Conservation (phyloP, 176 grass and related monocot genomes). For the Alopecurus myosuroides region DNA sequence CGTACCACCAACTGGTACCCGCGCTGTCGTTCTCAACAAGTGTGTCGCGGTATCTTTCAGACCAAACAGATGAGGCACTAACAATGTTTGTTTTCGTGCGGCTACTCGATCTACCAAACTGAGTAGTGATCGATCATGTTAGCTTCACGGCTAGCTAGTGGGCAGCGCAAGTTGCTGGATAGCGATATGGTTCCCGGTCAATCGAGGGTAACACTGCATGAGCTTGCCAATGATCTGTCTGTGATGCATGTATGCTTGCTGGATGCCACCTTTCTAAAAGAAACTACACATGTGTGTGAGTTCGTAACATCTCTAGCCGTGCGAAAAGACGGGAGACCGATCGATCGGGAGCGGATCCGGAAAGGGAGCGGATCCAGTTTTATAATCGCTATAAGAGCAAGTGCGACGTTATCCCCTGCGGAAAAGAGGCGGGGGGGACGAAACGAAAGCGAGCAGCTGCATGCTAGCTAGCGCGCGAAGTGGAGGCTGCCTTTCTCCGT, state of each 20-base stretch:
- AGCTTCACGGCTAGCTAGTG: constrained; percentile 16
- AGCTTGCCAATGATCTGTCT: neutral
- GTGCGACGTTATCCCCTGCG: constrained; percentile 23
- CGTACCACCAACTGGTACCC: neutral
- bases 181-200: neutral
- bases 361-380: neutral
- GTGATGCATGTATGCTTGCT: neutral
- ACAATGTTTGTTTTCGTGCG: constrained; percentile 13
- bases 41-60: neutral
- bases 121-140: constrained; percentile 4
- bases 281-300: neutral
- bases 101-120: neutral
- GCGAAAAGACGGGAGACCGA: neutral
- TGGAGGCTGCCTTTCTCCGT: constrained; percentile 29
- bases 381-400: constrained; percentile 37
- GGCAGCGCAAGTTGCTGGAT: constrained; percentile 26
- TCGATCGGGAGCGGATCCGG: constrained; percentile 13
- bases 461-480: neutral
- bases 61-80: constrained; percentile 1
- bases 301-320: neutral
- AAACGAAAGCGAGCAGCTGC: neutral
- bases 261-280: neutral
- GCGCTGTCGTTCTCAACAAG: constrained; percentile 9
- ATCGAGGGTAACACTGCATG: neutral
- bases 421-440: neutral